Evolutionary conservation across 768 basidiomycete genomes (phyloP).

Genomic region (Lepiota subincarnata): DNA sequence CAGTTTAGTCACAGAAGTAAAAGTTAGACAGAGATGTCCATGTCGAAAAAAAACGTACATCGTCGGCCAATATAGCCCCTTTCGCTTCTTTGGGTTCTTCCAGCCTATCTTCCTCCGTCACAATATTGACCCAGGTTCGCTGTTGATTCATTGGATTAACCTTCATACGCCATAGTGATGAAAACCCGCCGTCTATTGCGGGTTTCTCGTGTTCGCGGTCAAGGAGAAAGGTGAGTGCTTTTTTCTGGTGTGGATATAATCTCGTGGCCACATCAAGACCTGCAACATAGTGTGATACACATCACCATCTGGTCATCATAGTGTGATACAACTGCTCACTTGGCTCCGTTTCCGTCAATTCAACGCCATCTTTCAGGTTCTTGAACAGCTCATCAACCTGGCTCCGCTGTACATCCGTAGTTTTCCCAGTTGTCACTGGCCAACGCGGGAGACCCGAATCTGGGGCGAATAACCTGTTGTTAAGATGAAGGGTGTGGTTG

Average conservation of each 20-base stretch:
- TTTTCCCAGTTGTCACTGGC: constrained; percentile 61
- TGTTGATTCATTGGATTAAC: constrained; percentile 42
- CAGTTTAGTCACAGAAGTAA: constrained; percentile 5
- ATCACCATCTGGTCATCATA: neutral
- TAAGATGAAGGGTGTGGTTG: constrained; percentile 34
- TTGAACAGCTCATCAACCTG: constrained; percentile 95
- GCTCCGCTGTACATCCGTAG: constrained; percentile 85
- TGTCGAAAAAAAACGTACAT: constrained; percentile 54
- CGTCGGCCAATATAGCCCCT: constrained; percentile 93
- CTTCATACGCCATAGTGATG: constrained; percentile 68
- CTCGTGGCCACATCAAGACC: constrained; percentile 73
- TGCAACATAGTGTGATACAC: constrained; percentile 23
- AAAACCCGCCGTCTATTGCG: constrained; percentile 54
- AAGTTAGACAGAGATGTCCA: constrained; percentile 11
- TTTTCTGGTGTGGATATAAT: constrained; percentile 97
- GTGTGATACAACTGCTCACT: constrained; percentile 42
- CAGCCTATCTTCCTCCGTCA: constrained; percentile 75
- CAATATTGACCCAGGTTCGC: constrained; percentile 70
- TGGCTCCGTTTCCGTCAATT: constrained; percentile 81
- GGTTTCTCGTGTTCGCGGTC: constrained; percentile 75
- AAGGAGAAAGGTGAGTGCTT: constrained; percentile 91
- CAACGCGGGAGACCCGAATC: constrained; percentile 41
- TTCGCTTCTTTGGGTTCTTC: constrained; percentile 69
- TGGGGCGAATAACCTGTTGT: constrained; percentile 39
- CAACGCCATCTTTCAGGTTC: constrained; percentile 81